Evolutionary conservation across 139 green algal species (phyloP).

Genomic region (Coccomyxa sp.): DNA sequence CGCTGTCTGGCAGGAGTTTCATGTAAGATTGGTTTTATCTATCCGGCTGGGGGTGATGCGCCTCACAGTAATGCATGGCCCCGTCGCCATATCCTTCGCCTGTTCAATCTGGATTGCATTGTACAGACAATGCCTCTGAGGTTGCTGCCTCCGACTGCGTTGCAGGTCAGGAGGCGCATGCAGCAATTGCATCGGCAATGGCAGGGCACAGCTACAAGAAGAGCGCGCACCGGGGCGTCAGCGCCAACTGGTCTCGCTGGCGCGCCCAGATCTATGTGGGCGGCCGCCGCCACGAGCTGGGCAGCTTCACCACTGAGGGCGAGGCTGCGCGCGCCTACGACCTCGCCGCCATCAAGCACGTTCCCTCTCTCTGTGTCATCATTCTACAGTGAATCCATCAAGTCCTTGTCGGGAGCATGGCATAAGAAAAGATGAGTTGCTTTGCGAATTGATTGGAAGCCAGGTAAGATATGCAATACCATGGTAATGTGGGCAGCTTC

Average conservation of each 20-base stretch:
- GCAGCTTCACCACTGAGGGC: slow-evolving; percentile 51
- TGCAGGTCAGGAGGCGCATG: slow-evolving; percentile 1
- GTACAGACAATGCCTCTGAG: no score
- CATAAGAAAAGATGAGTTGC: background rate
- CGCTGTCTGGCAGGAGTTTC: no score
- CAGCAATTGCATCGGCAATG: background rate
- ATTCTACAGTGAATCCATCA: background rate
- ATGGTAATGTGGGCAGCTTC: slow-evolving; percentile 42
- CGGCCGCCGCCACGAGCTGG: slow-evolving; percentile 29
- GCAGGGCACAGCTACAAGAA: background rate
- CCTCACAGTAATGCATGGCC: no score
- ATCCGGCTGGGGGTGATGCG: no score
- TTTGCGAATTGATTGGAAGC: no score
- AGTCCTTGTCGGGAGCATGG: background rate
- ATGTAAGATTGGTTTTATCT: no score
- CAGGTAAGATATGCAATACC: background rate
- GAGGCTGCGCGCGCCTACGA: slow-evolving; percentile 61
- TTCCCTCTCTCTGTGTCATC: background rate
- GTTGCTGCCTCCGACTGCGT: background rate
- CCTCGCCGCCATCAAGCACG: slow-evolving; percentile 7
- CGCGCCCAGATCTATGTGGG: slow-evolving; percentile 1
- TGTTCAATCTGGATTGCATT: no score
- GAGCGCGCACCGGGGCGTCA: background rate
- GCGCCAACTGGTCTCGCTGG: background rate
- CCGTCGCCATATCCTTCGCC: no score